A percentile compares a stretch with the other conserved stretches of the same genome.
Evolutionary conservation across 257 asterid species (phyloP).

Genomic region (Solanum rostratum): DNA sequence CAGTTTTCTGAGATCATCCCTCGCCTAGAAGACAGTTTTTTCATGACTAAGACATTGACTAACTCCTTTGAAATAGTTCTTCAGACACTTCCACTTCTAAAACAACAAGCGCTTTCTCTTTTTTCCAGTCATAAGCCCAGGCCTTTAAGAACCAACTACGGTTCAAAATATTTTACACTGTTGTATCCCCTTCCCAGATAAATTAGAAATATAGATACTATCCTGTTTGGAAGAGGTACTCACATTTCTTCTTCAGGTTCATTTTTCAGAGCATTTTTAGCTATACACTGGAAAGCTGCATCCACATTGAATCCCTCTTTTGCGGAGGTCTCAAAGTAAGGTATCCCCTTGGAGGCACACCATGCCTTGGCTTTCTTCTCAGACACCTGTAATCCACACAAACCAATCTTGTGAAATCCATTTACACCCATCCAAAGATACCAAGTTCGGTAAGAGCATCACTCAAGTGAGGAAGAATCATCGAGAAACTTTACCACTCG

Average conservation of each 20-base stretch:
- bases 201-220: neutral
- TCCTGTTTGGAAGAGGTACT: conserved; percentile 2
- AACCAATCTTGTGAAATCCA: neutral
- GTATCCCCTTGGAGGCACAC: conserved; percentile 60
- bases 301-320: conserved; percentile 58
- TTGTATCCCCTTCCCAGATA: neutral
- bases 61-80: neutral
- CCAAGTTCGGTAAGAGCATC: neutral
- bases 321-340: conserved; percentile 62
- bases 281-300: conserved; percentile 52
- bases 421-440: neutral
- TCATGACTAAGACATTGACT: neutral
- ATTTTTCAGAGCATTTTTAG: conserved; percentile 46
- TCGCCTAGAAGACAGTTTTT: neutral
- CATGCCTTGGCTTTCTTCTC: conserved; percentile 53
- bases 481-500: conserved; percentile 30
- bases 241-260: conserved; percentile 53
- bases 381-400: conserved; percentile 30
- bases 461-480: neutral
- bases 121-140: neutral
- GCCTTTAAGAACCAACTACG: neutral
- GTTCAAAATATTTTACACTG: neutral
- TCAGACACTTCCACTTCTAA: neutral
- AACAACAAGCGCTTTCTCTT: neutral
- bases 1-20: neutral